Evolutionary conservation across 208 protist genomes (phyloP).

Genomic region (Crithidia expoeki): DNA sequence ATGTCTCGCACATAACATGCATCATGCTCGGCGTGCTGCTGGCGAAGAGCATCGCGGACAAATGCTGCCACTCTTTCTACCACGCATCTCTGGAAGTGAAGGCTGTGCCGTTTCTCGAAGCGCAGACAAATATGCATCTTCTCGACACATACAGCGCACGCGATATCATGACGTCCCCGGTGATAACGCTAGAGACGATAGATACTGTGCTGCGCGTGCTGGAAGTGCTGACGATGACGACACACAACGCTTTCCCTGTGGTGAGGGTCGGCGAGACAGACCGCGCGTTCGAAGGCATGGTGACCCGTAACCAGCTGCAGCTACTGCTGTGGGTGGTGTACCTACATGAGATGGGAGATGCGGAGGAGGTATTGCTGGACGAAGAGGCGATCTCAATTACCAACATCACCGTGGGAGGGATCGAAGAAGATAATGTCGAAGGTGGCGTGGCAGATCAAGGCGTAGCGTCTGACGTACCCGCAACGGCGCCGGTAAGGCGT

Average conservation of each 20-base stretch:
- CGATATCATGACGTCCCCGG: constrained; percentile 83
- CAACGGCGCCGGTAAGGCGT: neutral
- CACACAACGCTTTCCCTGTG: constrained; percentile 89
- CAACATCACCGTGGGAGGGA: neutral
- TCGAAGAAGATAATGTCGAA: neutral
- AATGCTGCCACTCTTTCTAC: constrained; percentile 80
- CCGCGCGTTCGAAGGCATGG: constrained; percentile 47
- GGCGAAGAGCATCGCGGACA: constrained; percentile 77
- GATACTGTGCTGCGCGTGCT: constrained; percentile 59
- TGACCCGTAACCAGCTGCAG: constrained; percentile 57
- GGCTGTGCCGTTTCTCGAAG: constrained; percentile 73
- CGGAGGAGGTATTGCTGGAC: constrained; percentile 18
- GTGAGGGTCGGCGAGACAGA: constrained; percentile 45
- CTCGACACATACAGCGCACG: constrained; percentile 51
- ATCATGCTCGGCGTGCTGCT: constrained; percentile 88
- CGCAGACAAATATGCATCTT: constrained; percentile 47
- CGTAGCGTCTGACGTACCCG: neutral
- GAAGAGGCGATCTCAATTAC: constrained; percentile 1
- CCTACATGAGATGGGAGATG: constrained; percentile 41
- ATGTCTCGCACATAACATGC: constrained; percentile 82
- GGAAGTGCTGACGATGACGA: constrained; percentile 52
- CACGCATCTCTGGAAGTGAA: constrained; percentile 78
- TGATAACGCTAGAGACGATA: constrained; percentile 49
- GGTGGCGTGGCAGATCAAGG: neutral
- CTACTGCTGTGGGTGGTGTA: constrained; percentile 69